Conservation (phyloP, 2,329 filamentous ascomycete genomes). For the Sporothrix brunneoviolacea region DNA sequence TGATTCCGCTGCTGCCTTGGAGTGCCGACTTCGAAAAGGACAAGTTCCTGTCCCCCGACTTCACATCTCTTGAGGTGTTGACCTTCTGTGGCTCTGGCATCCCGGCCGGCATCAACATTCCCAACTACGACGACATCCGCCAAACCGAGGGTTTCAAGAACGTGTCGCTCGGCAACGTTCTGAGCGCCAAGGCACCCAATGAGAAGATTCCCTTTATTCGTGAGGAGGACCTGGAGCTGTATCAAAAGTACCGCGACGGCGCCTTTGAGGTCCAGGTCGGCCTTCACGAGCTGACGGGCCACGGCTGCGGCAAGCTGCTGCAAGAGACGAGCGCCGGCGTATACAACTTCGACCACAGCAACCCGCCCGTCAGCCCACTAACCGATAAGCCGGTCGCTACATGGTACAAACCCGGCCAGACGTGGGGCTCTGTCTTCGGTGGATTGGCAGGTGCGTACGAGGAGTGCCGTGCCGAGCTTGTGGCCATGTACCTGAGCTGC, state of each 20-base stretch:
- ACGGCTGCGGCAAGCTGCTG: constrained; percentile 88
- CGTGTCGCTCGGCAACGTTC: constrained; percentile 85
- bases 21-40: constrained; percentile 86
- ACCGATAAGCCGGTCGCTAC: constrained; percentile 69
- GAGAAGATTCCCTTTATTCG: constrained; percentile 89
- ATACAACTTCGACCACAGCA: constrained; percentile 82
- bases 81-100: constrained; percentile 68
- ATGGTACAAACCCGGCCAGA: constrained; percentile 93
- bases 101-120: constrained; percentile 62
- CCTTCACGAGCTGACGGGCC: constrained; percentile 79
- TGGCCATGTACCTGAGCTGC: constrained; percentile 85
- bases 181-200: constrained; percentile 84
- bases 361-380: constrained; percentile 75
- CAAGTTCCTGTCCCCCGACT: constrained; percentile 90
- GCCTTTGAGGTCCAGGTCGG: constrained; percentile 96
- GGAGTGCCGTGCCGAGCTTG: constrained; percentile 88
- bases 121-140: constrained; percentile 69
- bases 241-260: constrained; percentile 73
- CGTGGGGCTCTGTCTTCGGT: constrained; percentile 89
- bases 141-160: constrained; percentile 88
- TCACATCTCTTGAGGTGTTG: constrained; percentile 87
- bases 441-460: constrained; percentile 83
- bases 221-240: constrained; percentile 69
- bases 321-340: constrained; percentile 77
- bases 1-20: constrained; percentile 92